Percentiles rank a stretch among this genome's conserved stretches.
These are phyloP conservation scores for Aristolochia fimbriata DNA, from an alignment of 164 flowering plant species.

Conservation along the genomic window DNA sequence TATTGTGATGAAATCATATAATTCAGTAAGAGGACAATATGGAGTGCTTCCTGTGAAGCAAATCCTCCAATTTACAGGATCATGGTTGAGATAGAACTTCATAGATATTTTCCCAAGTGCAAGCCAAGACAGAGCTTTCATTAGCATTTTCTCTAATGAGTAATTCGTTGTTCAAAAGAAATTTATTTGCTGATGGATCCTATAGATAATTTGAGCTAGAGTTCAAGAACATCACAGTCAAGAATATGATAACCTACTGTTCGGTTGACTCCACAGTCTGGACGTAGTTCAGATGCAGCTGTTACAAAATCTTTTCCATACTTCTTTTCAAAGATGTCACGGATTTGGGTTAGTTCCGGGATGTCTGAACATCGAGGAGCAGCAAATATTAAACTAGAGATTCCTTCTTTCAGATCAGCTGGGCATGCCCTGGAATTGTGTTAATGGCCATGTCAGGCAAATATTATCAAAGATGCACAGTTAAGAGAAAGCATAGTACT, in stretches of 20 bases:
- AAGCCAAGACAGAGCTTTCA: too few relatives aligned
- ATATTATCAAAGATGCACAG: not conserved
- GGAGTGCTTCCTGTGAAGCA: too few relatives aligned
- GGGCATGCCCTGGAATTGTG: slow-evolving; percentile 72
- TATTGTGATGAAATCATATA: too few relatives aligned
- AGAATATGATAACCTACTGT: slow-evolving; percentile 28
- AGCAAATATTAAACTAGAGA: slow-evolving; percentile 79
- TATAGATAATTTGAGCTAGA: too few relatives aligned
- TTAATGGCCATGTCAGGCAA: not conserved
- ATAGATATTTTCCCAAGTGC: too few relatives aligned
- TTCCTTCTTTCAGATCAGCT: slow-evolving; percentile 86
- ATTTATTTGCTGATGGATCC: too few relatives aligned
- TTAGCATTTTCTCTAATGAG: too few relatives aligned
- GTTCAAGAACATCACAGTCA: too few relatives aligned
- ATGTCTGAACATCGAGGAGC: slow-evolving; percentile 88
- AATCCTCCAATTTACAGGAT: too few relatives aligned
- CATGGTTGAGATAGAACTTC: too few relatives aligned
- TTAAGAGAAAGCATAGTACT: not conserved
- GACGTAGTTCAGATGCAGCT: slow-evolving; percentile 84
- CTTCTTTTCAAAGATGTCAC: slow-evolving; percentile 70
- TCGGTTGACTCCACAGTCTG: slow-evolving; percentile 82
- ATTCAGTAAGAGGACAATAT: too few relatives aligned
- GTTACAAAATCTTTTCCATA: slow-evolving; percentile 85
- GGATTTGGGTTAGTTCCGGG: slow-evolving; percentile 60
- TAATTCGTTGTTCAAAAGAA: too few relatives aligned